phyloP scores from a whole-genome alignment of 139 green algal genomes.

The Chlorella sp. region DNA sequence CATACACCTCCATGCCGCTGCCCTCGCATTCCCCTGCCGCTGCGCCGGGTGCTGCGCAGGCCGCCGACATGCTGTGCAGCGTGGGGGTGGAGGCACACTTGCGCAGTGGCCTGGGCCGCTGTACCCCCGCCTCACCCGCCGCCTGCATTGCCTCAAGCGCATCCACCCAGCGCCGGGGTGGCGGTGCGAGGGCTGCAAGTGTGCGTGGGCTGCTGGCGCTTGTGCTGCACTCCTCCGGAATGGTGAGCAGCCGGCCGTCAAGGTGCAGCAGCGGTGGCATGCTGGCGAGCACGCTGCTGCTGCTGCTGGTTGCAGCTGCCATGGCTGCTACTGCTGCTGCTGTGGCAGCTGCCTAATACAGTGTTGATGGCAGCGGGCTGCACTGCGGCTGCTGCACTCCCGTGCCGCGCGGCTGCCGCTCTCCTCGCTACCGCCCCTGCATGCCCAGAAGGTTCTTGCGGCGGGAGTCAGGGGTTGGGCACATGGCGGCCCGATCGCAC shows the following conservation, averaged over 20 bases:
- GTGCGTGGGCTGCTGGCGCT: neutral
- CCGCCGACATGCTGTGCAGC: conserved; percentile 14
- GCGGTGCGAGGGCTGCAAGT: neutral
- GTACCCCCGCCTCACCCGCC: neutral
- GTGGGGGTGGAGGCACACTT: conserved; percentile 30
- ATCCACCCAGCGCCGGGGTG: neutral
- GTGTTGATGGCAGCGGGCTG: neutral
- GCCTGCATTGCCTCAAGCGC: neutral
- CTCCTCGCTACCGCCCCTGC: neutral
- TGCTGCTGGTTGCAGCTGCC: neutral
- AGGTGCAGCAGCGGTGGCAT: conserved; percentile 4
- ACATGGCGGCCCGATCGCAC: neutral
- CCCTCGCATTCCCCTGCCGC: neutral
- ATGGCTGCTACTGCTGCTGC: neutral
- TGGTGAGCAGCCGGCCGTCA: neutral
- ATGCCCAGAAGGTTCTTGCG: neutral
- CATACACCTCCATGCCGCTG: conserved; percentile 65
- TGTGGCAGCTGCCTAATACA: neutral
- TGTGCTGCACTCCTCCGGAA: neutral
- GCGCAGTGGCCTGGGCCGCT: conserved; percentile 9
- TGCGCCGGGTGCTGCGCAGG: neutral
- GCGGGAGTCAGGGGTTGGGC: neutral
- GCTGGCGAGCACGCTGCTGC: neutral
- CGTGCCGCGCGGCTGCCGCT: neutral
- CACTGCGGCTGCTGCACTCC: neutral